Evolutionary conservation across 2,329 filamentous ascomycete genomes (phyloP).

Genomic region (Verticillium alfalfae): DNA sequence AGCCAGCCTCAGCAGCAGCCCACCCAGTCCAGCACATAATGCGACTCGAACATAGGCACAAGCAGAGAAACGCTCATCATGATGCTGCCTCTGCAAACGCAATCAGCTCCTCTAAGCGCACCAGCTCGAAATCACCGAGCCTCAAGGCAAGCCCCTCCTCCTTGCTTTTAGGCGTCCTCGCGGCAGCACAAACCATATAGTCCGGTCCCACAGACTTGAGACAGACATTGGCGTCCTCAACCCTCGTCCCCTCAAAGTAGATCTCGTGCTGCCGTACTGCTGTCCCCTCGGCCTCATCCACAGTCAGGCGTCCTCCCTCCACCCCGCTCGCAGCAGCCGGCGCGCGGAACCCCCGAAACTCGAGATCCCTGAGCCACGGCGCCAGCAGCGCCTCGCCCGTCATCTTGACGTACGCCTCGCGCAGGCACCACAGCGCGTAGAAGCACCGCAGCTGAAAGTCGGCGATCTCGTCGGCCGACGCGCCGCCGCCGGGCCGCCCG

Average conservation of each 20-base stretch:
- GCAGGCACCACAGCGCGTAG: slow-evolving; percentile 73
- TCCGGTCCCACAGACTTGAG: slow-evolving; percentile 38
- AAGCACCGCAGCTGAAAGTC: slow-evolving; percentile 64
- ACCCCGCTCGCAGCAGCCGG: slow-evolving; percentile 31
- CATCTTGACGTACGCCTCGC: slow-evolving; percentile 80
- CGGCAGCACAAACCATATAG: slow-evolving; percentile 50
- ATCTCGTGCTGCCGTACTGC: slow-evolving; percentile 29
- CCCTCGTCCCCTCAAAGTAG: slow-evolving; percentile 28
- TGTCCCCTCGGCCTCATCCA: slow-evolving; percentile 25
- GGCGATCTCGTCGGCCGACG: slow-evolving; percentile 31
- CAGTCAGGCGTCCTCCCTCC: slow-evolving; percentile 16
- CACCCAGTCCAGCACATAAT: too few species aligned
- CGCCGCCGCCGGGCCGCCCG: slow-evolving; percentile 14
- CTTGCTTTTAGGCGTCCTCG: slow-evolving; percentile 32
- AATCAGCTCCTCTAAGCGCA: slow-evolving; percentile 40
- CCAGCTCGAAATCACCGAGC: slow-evolving; percentile 33
- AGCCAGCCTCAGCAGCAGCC: too few species aligned
- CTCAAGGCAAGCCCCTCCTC: slow-evolving; percentile 30
- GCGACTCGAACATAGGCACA: background rate
- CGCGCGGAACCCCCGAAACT: slow-evolving; percentile 60
- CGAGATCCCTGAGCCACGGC: slow-evolving; percentile 63
- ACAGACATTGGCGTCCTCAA: slow-evolving; percentile 35
- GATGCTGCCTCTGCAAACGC: slow-evolving; percentile 30
- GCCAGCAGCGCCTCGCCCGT: slow-evolving; percentile 73
- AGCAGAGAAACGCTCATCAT: background rate